Conservation (phyloP, 495 filamentous ascomycete genomes). For the Massariosphaeria phaeospora region DNA sequence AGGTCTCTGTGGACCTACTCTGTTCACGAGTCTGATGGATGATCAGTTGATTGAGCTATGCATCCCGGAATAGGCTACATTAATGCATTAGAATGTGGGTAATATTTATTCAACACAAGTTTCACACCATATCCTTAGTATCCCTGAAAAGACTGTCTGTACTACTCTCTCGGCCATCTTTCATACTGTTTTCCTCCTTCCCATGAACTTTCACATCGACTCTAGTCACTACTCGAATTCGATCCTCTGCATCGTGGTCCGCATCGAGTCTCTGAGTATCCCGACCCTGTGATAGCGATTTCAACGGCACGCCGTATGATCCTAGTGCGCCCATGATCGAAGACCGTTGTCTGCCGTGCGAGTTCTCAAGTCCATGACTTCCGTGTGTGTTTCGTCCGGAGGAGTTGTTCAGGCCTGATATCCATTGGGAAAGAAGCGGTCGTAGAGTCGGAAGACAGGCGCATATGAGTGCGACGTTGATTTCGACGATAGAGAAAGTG, state of each 20-base stretch:
- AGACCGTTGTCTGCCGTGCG: not conserved
- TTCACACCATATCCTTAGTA: not conserved
- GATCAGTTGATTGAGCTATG: too few species aligned
- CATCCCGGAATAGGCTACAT: too few species aligned
- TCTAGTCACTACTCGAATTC: conserved; percentile 13
- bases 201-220: conserved; percentile 9
- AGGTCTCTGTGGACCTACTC: too few species aligned
- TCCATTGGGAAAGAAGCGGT: conserved; percentile 26
- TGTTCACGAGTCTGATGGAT: too few species aligned
- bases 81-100: too few species aligned
- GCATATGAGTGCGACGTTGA: conserved; percentile 36
- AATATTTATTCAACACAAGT: too few species aligned
- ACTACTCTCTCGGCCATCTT: too few species aligned
- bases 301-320: not conserved
- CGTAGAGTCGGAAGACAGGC: conserved; percentile 36
- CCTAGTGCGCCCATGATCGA: not conserved
- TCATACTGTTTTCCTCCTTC: conserved; percentile 1
- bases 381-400: not conserved
- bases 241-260: not conserved
- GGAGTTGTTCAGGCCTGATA: conserved; percentile 21
- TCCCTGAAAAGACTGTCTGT: not conserved
- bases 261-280: conserved; percentile 7
- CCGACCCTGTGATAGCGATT: not conserved
- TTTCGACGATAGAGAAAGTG: conserved; percentile 33
- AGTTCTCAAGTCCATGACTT: not conserved